These are phyloP conservation scores for Emergomyces orientalis DNA, from an alignment of 2,329 filamentous ascomycete species.

Conservation along the genomic window DNA sequence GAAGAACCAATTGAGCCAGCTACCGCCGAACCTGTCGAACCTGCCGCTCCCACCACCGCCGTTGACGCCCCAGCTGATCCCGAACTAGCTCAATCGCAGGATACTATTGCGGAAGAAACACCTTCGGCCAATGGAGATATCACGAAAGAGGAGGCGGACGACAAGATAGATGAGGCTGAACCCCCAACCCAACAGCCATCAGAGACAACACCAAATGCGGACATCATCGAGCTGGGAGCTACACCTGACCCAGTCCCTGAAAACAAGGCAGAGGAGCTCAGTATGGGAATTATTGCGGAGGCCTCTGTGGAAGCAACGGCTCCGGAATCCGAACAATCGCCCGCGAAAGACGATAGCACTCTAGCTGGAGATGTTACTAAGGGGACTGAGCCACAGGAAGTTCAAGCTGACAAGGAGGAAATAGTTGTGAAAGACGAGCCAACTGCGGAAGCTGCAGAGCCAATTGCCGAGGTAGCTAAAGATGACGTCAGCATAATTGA, in stretches of 20 bases:
- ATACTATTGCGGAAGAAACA: not conserved
- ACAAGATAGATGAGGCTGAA: not conserved
- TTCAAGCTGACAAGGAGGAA: not conserved
- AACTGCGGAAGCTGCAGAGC: not conserved
- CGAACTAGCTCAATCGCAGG: not conserved
- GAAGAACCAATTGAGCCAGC: slow-evolving; percentile 1
- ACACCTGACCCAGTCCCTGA: not conserved
- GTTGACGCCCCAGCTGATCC: not conserved
- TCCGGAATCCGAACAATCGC: not conserved
- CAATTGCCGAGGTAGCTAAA: slow-evolving; percentile 4
- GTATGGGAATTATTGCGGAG: not conserved
- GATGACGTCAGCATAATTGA: slow-evolving; percentile 1
- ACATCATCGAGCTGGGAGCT: not conserved
- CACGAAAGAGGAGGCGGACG: not conserved
- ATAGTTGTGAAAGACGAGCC: not conserved
- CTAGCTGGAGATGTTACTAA: slow-evolving; percentile 11
- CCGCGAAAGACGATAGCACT: not conserved
- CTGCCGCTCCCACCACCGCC: not conserved
- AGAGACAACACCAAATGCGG: not conserved
- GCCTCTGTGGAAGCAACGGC: not conserved
- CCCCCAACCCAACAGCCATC: not conserved
- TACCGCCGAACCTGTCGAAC: not conserved
- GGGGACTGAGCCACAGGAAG: not conserved
- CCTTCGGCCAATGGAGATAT: not conserved
- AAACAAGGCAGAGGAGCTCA: not conserved